Evolutionary conservation across 257 asterid genomes (phyloP).

Genomic region (Echium plantagineum): DNA sequence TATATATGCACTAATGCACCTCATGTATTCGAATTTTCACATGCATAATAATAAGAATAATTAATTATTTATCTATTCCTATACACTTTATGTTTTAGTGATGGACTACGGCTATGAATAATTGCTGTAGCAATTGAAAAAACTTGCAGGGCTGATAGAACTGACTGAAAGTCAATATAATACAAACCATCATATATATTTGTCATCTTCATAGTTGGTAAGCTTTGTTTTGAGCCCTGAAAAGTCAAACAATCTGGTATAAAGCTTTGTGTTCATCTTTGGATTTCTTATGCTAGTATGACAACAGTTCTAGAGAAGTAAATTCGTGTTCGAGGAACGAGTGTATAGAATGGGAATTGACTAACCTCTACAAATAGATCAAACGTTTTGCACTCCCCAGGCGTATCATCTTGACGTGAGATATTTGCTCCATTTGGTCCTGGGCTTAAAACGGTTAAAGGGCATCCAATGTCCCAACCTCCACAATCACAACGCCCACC

Average conservation of each 20-base stretch:
- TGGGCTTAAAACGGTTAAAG: conserved; percentile 46
- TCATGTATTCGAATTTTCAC: background rate
- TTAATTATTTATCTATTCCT: conserved; percentile 25
- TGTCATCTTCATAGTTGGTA: conserved; percentile 59
- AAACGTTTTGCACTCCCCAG: conserved; percentile 47
- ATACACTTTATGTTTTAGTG: conserved; percentile 42
- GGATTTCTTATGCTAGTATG: background rate
- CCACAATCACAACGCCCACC: conserved; percentile 92
- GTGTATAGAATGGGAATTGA: background rate
- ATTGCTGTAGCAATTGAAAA: conserved; percentile 74
- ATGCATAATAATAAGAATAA: background rate
- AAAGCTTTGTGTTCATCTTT: background rate
- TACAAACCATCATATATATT: conserved; percentile 62
- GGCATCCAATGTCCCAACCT: conserved; percentile 95
- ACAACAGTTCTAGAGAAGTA: background rate
- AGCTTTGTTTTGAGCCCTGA: conserved; percentile 64
- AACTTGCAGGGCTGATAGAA: conserved; percentile 63
- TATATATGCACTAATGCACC: too few relatives aligned
- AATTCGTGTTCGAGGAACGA: background rate
- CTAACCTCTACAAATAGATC: conserved; percentile 73
- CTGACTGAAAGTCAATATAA: conserved; percentile 59
- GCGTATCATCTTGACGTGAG: conserved; percentile 14
- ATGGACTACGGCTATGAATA: conserved; percentile 51
- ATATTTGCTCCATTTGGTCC: conserved; percentile 15
- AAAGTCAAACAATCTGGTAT: conserved; percentile 2